Base-by-base conservation (phyloP, 768 basidiomycete genomes). In the Lentinula raphanica region DNA sequence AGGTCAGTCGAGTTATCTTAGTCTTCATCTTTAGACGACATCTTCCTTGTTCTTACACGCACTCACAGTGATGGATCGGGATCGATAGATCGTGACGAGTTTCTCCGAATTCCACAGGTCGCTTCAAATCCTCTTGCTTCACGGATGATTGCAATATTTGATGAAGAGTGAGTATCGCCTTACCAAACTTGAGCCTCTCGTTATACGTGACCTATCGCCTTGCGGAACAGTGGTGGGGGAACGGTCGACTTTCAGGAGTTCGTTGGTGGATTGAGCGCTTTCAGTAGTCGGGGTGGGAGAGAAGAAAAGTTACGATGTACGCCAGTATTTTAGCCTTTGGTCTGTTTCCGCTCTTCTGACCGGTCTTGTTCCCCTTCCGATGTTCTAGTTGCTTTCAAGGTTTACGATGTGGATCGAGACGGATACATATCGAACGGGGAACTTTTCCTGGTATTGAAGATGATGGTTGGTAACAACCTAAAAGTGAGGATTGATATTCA, bases 201-300 rank as follows among this genome's bases (percentile, higher is more conserved):
- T 27, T 32, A 28, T 19, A 38, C n/a, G n/a, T 15, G 29, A 3
- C 27, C 29, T 56, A 9, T 9, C 35, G 55, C 54, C 15, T 35
- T 62, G 21, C 12, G 19, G 7, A 8, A 51, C 65, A 98, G 97
- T 71, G 97, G 97, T 59, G 94, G 94, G 71, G 96, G 96, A 58
- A 95, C 95, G 0, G 97, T 99, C 49, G 97, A 99, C 71, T 99
- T 99, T 71, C 95, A 98, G 67, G 96, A 99, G 74, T 99, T 98
- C 65, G 97, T 99, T 0, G 95, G 94, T 2, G 97, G 96, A 0
- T 72, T 99, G 67, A 98, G 95, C 68, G 97, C 97, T 54, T 99
- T 99, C 73, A 96, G 94, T 63, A 94, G 92, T 71, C 85, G 94
- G 68, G 97, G 97, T 17, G 97, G 92, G 19, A 80, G 96, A 60